These are phyloP conservation scores for Solanum peruvianum DNA, from an alignment of 257 asterid species.

Conservation along the genomic window DNA sequence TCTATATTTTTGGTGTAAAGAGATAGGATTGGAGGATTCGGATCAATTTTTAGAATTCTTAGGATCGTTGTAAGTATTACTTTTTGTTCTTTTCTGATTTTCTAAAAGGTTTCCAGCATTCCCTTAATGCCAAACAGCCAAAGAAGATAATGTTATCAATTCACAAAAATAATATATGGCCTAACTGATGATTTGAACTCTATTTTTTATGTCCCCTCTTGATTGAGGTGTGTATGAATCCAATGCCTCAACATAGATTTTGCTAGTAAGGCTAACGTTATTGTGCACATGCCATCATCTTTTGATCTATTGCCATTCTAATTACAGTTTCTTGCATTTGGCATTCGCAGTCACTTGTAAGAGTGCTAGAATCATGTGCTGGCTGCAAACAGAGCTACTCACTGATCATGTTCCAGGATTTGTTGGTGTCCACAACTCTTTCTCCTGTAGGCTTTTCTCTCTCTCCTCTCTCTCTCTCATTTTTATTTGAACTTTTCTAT, in stretches of 20 bases:
- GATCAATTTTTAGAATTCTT: not conserved
- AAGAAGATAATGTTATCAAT: not conserved
- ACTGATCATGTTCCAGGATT: slow-evolving; percentile 85
- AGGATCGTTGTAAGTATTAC: not conserved
- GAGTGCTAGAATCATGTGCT: slow-evolving; percentile 65
- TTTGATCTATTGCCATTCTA: not conserved
- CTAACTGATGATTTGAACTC: not conserved
- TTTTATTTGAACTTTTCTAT: not conserved
- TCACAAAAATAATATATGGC: not conserved
- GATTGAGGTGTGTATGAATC: not conserved
- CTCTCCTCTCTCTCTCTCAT: slow-evolving; percentile 4
- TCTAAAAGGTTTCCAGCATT: not conserved
- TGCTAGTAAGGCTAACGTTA: not conserved
- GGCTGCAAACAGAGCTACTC: slow-evolving; percentile 62
- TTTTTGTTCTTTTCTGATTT: not conserved
- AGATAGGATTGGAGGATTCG: not conserved
- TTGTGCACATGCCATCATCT: not conserved
- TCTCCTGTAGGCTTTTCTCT: slow-evolving; percentile 67
- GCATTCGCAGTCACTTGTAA: slow-evolving; percentile 70
- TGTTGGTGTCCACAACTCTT: slow-evolving; percentile 80
- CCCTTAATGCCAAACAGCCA: rapidly evolving
- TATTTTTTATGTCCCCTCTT: not conserved
- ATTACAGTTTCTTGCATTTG: slow-evolving; percentile 6
- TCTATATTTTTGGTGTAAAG: not conserved
- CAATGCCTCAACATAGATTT: not conserved